Evolutionary conservation across 2,329 filamentous ascomycete genomes (phyloP).

Genomic region (Chrysoporthe puriensis): DNA sequence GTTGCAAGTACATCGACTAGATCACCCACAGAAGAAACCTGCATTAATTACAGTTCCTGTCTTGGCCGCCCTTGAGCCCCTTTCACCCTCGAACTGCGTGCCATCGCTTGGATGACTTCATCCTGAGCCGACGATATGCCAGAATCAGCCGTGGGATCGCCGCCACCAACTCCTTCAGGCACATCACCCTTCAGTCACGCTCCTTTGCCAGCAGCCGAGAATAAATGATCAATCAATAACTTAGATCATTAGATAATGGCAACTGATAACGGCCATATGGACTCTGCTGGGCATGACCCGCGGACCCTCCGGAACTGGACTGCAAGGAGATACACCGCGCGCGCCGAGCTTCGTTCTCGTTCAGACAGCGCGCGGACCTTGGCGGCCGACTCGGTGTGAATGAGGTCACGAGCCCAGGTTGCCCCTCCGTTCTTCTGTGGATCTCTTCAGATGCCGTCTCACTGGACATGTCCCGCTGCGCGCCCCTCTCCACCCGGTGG

Average conservation of each 20-base stretch:
- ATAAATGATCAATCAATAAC: too few relatives aligned
- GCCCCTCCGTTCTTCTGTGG: neutral
- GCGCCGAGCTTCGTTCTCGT: neutral
- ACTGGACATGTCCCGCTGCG: neutral
- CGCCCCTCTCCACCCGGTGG: neutral
- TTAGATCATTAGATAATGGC: neutral
- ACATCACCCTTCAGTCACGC: neutral
- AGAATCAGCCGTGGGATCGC: slow-evolving; percentile 4
- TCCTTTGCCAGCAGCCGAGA: neutral
- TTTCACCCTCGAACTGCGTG: neutral
- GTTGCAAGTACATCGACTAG: neutral
- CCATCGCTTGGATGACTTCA: neutral
- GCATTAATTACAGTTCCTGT: neutral
- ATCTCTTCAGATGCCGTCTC: neutral
- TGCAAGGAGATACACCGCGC: neutral
- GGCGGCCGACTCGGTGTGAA: neutral
- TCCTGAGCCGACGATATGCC: neutral
- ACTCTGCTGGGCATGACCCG: neutral
- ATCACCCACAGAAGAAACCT: neutral
- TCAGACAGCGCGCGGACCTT: neutral
- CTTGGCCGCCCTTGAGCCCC: neutral
- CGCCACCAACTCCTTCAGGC: slow-evolving; percentile 15
- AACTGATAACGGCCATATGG: neutral
- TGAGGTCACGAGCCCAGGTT: neutral
- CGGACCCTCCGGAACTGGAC: neutral